Evolutionary conservation across 345 rosid species (phyloP), one percentile per base, ranked within the genome.

Genomic region (Populus deltoides): DNA sequence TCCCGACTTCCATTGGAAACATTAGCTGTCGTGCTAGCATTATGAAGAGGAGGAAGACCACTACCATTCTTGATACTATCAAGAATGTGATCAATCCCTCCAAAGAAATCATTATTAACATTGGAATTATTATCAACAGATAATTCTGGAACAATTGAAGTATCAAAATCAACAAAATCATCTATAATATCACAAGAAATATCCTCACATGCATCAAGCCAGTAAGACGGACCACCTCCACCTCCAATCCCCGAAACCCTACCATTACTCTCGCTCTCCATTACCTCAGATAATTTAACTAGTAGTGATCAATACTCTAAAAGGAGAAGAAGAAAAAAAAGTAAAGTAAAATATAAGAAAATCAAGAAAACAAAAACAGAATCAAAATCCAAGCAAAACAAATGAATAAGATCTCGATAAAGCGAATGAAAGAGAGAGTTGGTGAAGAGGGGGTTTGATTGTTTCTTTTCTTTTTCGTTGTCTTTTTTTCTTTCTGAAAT

Each of bases 121-220:
- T 77, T 85, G 9, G 84, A 79, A 49, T 81, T 73, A 80, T 80
- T 84, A 31, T 84, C 91, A 25, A 71, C 82, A 6, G 90, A 75
- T 47, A 47, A 15, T 49, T 79, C 92, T 65, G 77, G 81, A 79
- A 75, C 91, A 69, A 87, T 71, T n/a, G 91, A 81, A 83, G 86
- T 77, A 82, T 89, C 94, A 74, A 89, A 90, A 86, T 87, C 88
- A 27, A 90, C 88, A 72, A 94, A 87, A 71, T 92, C 92, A 63
- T 79, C 91, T 29, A 91, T 85, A 38, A 90, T 79, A 76, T 94
- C 97, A 82, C 91, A 88, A 5, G 94, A 77, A 53, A 91, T 83
- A 79, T 92, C 98, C 81, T 93, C 99, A 36, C 94, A 91, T 33
- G 97, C 97, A 84, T 93, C 98, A 43, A 96, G 83, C 99, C 99